Base-by-base conservation (phyloP, 768 basidiomycete species). In the Pleurotus sapidus region DNA sequence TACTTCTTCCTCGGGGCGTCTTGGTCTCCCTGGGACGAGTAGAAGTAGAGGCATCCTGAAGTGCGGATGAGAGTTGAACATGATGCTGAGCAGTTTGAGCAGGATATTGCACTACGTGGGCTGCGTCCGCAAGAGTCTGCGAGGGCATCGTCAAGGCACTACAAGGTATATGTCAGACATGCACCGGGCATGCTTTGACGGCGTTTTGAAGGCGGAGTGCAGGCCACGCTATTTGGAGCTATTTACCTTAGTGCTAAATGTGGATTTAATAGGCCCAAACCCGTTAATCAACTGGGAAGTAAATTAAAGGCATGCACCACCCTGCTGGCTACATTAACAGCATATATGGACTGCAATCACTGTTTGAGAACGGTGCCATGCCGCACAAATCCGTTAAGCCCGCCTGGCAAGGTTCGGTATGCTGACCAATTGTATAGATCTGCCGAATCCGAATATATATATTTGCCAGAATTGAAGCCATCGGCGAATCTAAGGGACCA, bases 71-170 rank as follows among this genome's bases (percentile, higher is more conserved):
- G 63, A 77, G 68, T 64, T 81, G 79, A 63, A 78, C 81, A 67
- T 77, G 80, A 68, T 81, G 82, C 50, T 75, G 77, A 64, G 80
- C 74, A 67, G 72, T 74, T 68, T 81, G 84, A 56, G 83, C 76
- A 59, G 83, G 79, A 76, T 84, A 87, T 58, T 84, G 86, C 46
- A 80, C 75, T 64, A 78, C 73, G 65, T 70, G 71, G 62, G 74
- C 77, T 77, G 77, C 77, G 75, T 78, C 78, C 73, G 76, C 72
- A 73, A 69, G 65, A 69, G 72, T 74, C 55, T 72, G 72, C 59
- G 51, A 39, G 51, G 51, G 42, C 51, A 54, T 54, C 42, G 51
- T 40, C n/a, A 24, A 40, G 51, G 24, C 37, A 54, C 51, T 34
- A 54, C 37, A 40, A 54, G 51, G 51, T 54, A 54, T 37, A 54